Percentiles rank a stretch among this genome's conserved stretches.
These are phyloP conservation scores for Alternaria metachromatica DNA, from an alignment of 2,329 filamentous ascomycete species.

Conservation along the genomic window DNA sequence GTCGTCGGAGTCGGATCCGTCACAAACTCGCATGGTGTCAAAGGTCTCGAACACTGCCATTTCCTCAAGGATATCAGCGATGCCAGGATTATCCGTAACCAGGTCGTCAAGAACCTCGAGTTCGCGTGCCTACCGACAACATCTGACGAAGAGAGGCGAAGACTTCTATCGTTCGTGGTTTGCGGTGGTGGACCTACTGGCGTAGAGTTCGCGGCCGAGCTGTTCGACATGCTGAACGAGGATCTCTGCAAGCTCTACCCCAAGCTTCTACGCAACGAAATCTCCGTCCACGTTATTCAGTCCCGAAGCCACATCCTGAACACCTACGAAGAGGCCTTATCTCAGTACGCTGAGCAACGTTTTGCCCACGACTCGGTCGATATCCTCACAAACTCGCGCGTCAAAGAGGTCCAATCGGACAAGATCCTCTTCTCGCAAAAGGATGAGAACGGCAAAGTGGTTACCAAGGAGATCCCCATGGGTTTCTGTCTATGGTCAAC, in stretches of 20 bases:
- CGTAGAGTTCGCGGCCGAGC: conserved; percentile 95
- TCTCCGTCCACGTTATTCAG: conserved; percentile 96
- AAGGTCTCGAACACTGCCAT: conserved; percentile 89
- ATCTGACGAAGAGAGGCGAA: conserved; percentile 81
- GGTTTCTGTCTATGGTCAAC: conserved; percentile 99
- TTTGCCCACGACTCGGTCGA: conserved; percentile 92
- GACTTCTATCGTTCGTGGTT: conserved; percentile 93
- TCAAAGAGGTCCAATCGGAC: conserved; percentile 84
- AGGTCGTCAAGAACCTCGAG: conserved; percentile 88
- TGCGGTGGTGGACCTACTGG: conserved; percentile 95
- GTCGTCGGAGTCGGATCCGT: conserved; percentile 90
- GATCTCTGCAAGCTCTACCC: conserved; percentile 80
- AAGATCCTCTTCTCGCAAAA: conserved; percentile 90
- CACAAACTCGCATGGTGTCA: conserved; percentile 94
- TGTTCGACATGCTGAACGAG: conserved; percentile 96
- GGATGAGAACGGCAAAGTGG: conserved; percentile 70
- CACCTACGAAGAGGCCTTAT: conserved; percentile 95
- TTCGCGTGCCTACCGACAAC: conserved; percentile 92
- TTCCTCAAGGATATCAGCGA: conserved; percentile 97
- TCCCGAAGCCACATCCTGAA: conserved; percentile 94
- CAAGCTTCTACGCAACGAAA: conserved; percentile 90
- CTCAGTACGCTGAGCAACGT: conserved; percentile 86
- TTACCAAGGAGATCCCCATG: conserved; percentile 94
- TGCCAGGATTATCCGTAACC: conserved; percentile 86
- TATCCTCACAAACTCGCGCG: conserved; percentile 89